A percentile compares a stretch with the other conserved stretches of the same genome.
Conservation (phyloP, 164 flowering plant species). For the Paratinospora sagittata region DNA sequence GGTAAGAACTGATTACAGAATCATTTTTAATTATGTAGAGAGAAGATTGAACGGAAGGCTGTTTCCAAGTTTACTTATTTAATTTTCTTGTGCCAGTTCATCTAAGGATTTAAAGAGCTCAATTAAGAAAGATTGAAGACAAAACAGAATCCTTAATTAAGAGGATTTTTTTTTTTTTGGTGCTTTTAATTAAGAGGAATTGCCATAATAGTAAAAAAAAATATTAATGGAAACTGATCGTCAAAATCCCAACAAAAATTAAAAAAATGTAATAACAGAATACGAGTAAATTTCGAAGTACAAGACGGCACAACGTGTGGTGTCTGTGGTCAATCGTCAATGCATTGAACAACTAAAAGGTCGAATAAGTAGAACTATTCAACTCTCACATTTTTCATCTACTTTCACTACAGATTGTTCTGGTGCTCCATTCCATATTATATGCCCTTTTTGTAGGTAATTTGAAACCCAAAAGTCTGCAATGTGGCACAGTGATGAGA, state of each 20-base stretch:
- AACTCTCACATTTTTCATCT: background rate
- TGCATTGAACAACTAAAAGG: background rate
- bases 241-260: too few relatives aligned
- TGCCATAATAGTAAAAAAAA: too few relatives aligned
- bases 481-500: background rate
- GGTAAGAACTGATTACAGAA: slow-evolving; percentile 3
- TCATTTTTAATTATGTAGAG: slow-evolving; percentile 9
- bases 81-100: slow-evolving; percentile 37
- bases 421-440: background rate
- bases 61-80: slow-evolving; percentile 12
- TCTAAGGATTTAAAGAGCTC: too few relatives aligned
- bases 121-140: too few relatives aligned
- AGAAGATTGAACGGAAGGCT: slow-evolving; percentile 11
- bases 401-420: background rate
- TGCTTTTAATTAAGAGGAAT: too few relatives aligned
- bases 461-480: background rate
- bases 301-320: background rate
- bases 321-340: background rate
- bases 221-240: too few relatives aligned
- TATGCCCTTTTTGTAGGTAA: too few relatives aligned
- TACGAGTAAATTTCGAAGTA: background rate
- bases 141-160: too few relatives aligned
- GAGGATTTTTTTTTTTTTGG: too few relatives aligned
- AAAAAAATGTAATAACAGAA: too few relatives aligned
- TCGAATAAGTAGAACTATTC: background rate